These are phyloP conservation scores for Boletus eberwhitei DNA, from an alignment of 768 basidiomycete genomes.

Conservation along the genomic window DNA sequence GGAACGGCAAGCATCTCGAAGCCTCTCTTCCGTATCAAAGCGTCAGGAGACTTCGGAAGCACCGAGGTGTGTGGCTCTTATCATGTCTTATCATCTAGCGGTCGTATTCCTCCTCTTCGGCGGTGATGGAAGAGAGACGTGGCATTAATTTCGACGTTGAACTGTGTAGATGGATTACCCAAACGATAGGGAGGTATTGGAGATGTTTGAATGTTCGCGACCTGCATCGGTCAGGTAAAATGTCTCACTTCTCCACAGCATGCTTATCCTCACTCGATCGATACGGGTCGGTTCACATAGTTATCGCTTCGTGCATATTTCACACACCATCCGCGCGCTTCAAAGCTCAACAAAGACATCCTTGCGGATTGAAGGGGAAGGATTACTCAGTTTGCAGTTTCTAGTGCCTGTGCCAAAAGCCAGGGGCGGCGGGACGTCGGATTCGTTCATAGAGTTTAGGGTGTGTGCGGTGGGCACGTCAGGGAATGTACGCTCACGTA, in stretches of 20 bases:
- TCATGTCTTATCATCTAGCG: background rate
- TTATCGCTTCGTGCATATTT: conserved; percentile 80
- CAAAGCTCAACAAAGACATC: conserved; percentile 86
- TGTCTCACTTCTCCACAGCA: background rate
- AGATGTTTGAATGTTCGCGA: conserved; percentile 78
- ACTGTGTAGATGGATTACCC: conserved; percentile 88
- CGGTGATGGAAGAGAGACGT: background rate
- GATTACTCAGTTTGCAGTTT: conserved; percentile 85
- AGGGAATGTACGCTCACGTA: conserved; percentile 8
- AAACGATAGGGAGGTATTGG: conserved; percentile 86
- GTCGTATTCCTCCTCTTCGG: background rate
- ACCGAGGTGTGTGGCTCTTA: conserved; percentile 57
- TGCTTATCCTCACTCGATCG: background rate
- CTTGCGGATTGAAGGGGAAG: conserved; percentile 77
- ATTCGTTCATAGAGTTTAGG: conserved; percentile 85
- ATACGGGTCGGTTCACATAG: conserved; percentile 37
- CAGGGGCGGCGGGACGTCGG: conserved; percentile 39
- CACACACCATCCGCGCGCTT: conserved; percentile 67
- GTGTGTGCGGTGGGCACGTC: conserved; percentile 42
- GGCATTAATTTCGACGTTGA: background rate
- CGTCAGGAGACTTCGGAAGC: conserved; percentile 77
- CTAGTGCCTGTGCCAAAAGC: conserved; percentile 62
- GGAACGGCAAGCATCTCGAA: conserved; percentile 21
- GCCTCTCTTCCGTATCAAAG: conserved; percentile 77
- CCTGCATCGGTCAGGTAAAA: conserved; percentile 68